These are phyloP conservation scores for Rhipidocladum racemiflorum DNA, from an alignment of 176 grass and related monocot species.

Conservation along the genomic window DNA sequence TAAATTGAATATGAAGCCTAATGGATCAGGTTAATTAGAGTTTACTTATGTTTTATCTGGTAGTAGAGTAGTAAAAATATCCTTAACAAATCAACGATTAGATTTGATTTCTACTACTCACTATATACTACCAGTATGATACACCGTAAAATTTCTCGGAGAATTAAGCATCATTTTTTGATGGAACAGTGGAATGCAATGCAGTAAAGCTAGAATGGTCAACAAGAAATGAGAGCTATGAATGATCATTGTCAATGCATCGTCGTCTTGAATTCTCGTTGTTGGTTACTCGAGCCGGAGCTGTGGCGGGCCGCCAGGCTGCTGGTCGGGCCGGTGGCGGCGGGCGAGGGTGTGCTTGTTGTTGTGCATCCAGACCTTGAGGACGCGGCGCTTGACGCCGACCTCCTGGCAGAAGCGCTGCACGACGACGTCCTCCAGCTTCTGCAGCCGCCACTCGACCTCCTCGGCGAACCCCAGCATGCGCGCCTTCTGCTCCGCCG, in stretches of 20 bases:
- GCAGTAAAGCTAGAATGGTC: conserved; percentile 32
- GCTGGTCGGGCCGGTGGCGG: conserved; percentile 13
- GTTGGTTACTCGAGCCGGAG: conserved; percentile 27
- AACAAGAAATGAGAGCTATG: neutral
- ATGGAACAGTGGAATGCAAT: conserved; percentile 35
- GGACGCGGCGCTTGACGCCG: conserved; percentile 75
- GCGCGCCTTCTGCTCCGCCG: conserved; percentile 70
- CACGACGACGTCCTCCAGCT: conserved; percentile 70
- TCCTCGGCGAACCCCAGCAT: conserved; percentile 80
- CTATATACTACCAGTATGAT: too few relatives aligned
- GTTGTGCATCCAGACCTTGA: conserved; percentile 97
- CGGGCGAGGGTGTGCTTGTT: conserved; percentile 81
- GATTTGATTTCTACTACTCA: too few relatives aligned
- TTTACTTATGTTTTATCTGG: too few relatives aligned
- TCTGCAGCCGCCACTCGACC: conserved; percentile 76
- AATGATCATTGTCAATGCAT: neutral
- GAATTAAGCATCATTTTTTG: conserved; percentile 18
- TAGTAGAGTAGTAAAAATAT: too few relatives aligned
- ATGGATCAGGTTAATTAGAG: too few relatives aligned
- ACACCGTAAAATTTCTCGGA: too few relatives aligned
- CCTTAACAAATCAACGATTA: too few relatives aligned
- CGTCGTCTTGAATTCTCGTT: neutral
- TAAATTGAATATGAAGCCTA: too few relatives aligned
- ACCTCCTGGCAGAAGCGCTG: conserved; percentile 89
- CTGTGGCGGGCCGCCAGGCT: neutral